Evolutionary conservation across 768 basidiomycete species (phyloP).

Genomic region (Amanita pallidorosea): DNA sequence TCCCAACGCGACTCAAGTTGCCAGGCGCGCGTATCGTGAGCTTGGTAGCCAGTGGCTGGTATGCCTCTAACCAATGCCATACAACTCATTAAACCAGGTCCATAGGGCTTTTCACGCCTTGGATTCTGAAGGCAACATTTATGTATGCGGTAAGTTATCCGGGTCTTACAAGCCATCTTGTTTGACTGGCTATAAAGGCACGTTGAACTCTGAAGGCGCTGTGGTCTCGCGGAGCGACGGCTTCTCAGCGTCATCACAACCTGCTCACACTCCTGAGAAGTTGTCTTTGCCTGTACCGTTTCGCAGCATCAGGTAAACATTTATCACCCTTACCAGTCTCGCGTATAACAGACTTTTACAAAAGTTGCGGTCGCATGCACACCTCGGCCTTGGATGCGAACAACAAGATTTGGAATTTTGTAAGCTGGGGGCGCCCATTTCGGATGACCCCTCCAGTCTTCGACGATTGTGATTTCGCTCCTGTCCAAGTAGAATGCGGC

Average conservation of each 20-base stretch:
- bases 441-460: conserved; percentile 39
- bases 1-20: conserved; percentile 52
- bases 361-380: conserved; percentile 72
- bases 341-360: not conserved
- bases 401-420: conserved; percentile 61
- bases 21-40: conserved; percentile 56
- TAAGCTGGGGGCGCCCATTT: conserved; percentile 74
- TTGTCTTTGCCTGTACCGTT: conserved; percentile 49
- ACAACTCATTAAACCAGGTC: conserved; percentile 2
- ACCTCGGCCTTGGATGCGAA: conserved; percentile 51
- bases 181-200: conserved; percentile 31
- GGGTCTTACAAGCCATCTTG: conserved; percentile 1
- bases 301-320: conserved; percentile 51
- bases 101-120: conserved; percentile 80
- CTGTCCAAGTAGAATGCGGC: conserved; percentile 64
- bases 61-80: conserved; percentile 14
- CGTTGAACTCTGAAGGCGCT: conserved; percentile 35
- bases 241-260: conserved; percentile 42
- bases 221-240: conserved; percentile 36
- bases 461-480: conserved; percentile 29
- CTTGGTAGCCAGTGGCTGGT: conserved; percentile 80
- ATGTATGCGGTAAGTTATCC: conserved; percentile 64
- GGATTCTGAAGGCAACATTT: conserved; percentile 60
- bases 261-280: conserved; percentile 41
- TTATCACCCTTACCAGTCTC: not conserved